These are phyloP conservation scores for Colletotrichum coccodes DNA, from an alignment of 2,329 filamentous ascomycete genomes.

Conservation along the genomic window DNA sequence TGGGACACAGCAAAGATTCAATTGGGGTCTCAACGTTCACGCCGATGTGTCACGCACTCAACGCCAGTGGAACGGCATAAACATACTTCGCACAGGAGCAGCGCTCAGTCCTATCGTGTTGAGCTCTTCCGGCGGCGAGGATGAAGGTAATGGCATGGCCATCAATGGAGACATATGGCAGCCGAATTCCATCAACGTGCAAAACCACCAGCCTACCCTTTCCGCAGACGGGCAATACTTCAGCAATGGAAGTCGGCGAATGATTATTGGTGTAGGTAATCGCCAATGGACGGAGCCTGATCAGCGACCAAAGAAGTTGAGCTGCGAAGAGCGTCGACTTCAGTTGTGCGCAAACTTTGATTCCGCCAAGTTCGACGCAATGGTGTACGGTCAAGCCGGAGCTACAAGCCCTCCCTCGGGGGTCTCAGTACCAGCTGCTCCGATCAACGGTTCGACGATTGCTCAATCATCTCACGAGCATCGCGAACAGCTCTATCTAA, in stretches of 20 bases:
- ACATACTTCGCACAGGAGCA: not conserved
- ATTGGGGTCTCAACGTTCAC: not conserved
- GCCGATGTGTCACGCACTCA: not conserved
- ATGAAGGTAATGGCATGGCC: not conserved
- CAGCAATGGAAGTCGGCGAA: not conserved
- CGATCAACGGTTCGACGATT: not conserved
- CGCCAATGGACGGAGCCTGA: not conserved
- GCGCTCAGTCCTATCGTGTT: not conserved
- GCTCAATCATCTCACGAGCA: constrained; percentile 33
- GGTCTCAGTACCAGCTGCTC: not conserved
- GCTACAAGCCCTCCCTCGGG: constrained; percentile 28
- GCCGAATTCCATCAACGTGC: not conserved
- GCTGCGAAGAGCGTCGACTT: constrained; percentile 16
- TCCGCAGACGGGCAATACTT: not conserved
- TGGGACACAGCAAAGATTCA: not conserved
- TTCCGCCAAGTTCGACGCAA: constrained; percentile 31
- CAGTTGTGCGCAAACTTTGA: constrained; percentile 26
- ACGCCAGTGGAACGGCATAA: not conserved
- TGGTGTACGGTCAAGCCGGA: constrained; percentile 31
- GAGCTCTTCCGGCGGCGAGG: not conserved
- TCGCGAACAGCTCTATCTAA: constrained; percentile 49
- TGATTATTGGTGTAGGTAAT: not conserved
- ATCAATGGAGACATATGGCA: not conserved
- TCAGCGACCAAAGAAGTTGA: not conserved
- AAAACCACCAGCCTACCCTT: not conserved